Percentiles rank a stretch among this genome's conserved stretches.
phyloP scores from a whole-genome alignment of 1,284 basidiomycete species.

The Entoloma clypeatum region DNA sequence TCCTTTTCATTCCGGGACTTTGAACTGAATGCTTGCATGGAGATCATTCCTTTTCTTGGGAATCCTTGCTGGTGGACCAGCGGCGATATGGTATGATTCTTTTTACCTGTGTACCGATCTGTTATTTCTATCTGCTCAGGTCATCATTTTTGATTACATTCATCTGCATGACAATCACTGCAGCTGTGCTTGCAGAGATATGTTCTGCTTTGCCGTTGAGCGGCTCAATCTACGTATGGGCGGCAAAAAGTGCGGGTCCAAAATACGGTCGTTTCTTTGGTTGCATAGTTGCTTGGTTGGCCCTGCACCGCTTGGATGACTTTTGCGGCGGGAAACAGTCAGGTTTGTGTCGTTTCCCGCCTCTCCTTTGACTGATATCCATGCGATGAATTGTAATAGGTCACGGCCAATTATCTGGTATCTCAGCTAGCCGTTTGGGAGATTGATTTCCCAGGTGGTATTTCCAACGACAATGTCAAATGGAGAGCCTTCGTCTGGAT shows the following conservation, averaged over 20 bases:
- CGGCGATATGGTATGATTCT: conserved; percentile 65
- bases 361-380: conserved; percentile 1
- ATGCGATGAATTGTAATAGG: conserved; percentile 39
- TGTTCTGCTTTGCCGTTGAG: conserved; percentile 83
- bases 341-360: conserved; percentile 41
- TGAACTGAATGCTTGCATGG: conserved; percentile 1
- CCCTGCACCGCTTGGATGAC: conserved; percentile 89
- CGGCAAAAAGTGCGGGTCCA: conserved; percentile 81
- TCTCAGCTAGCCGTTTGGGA: conserved; percentile 79
- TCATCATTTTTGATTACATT: conserved; percentile 77
- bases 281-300: conserved; percentile 87
- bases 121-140: conserved; percentile 38
- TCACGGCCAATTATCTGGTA: conserved; percentile 80
- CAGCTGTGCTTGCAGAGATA: conserved; percentile 80
- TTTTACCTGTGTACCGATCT: neutral
- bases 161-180: conserved; percentile 82
- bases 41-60: conserved; percentile 80
- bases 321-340: conserved; percentile 78
- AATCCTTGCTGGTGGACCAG: conserved; percentile 78
- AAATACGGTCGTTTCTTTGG: conserved; percentile 81
- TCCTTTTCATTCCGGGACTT: neutral
- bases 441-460: conserved; percentile 74
- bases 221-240: conserved; percentile 89
- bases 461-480: conserved; percentile 66
- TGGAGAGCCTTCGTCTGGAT: conserved; percentile 83